Evolutionary conservation across 306 rosid genomes (phyloP), one percentile per base, ranked within the genome.

Genomic region (Vigna nakashimae): DNA sequence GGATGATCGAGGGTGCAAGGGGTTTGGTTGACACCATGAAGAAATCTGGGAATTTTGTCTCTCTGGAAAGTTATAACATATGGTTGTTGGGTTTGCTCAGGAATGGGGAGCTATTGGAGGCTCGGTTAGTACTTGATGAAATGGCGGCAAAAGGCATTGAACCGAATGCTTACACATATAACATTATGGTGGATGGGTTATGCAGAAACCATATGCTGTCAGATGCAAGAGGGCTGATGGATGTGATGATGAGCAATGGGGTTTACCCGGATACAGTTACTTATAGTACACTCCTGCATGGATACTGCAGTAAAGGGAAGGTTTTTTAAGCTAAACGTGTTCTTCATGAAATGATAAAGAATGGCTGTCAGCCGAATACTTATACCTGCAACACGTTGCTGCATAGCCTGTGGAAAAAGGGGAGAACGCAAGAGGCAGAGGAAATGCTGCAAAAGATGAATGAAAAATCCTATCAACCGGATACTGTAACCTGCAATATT

Each of bases 351-450:
- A 95, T 95, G 98, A 82, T 84, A 51, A 83, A 53, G 50, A 88
- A 82, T 59, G 62, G 85, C 67, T 89, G 97, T 81, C 81, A 69
- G 57, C 98, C 98, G 32, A 95, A 95, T 82, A 83, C 87, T 80
- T 89, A 84, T 76, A 92, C 98, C 69, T 95, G 98, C 83, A 92
- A 92, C 81, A 89, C 86, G 40, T 83, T 95, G 84, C 85, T 95
- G 81, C 92, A 91, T 77, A 95, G 98, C 86, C 82, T 95, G 28
- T 95, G 98, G 96, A 92, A 89, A 77, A 90, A 95, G 86, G 96
- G 93, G 85, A 85, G 91, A 71, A 84, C 80, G 64, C 86, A 73
- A 45, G 98, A 95, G 82, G 98, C 97, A 3, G 92, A 92, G 90
- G 88, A 92, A 71, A 73, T 91, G 83, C 89, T 91, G 71, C 86